Percentiles rank a stretch among this genome's conserved stretches.
Evolutionary conservation across 495 filamentous ascomycete genomes (phyloP).

Genomic region (Aspergillus steynii): DNA sequence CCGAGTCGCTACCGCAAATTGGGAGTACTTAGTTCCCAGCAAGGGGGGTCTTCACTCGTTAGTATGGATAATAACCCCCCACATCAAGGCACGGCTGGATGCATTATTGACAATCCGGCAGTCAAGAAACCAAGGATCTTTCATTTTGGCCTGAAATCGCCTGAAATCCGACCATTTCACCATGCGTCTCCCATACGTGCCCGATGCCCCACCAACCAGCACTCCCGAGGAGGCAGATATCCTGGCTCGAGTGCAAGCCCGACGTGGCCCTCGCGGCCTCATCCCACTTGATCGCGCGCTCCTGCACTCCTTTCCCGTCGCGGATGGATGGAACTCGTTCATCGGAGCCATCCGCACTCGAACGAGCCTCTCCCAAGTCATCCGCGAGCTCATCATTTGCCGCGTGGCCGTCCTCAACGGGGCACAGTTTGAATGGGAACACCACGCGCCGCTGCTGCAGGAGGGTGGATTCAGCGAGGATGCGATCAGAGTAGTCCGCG

Average conservation of each 20-base stretch:
- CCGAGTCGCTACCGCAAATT: not conserved
- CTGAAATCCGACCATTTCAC: constrained; percentile 17
- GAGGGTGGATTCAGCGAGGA: constrained; percentile 48
- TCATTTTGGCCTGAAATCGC: not conserved
- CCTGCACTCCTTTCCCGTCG: constrained; percentile 69
- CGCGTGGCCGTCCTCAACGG: constrained; percentile 71
- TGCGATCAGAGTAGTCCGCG: constrained; percentile 46
- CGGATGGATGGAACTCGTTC: constrained; percentile 82
- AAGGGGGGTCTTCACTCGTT: not conserved
- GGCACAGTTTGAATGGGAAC: constrained; percentile 78
- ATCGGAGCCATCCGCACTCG: constrained; percentile 70
- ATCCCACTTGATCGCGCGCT: constrained; percentile 72
- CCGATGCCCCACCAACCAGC: constrained; percentile 53
- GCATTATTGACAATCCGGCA: constrained; percentile 2
- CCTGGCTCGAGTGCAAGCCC: constrained; percentile 59
- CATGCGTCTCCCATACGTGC: constrained; percentile 74
- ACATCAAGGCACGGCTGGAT: not conserved
- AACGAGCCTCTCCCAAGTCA: constrained; percentile 56
- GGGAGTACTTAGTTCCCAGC: not conserved
- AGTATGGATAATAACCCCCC: not conserved
- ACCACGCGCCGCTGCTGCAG: constrained; percentile 66
- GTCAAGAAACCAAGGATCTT: constrained; percentile 4
- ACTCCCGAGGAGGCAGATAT: constrained; percentile 53
- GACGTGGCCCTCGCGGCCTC: constrained; percentile 63
- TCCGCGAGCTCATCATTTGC: constrained; percentile 73